These are phyloP conservation scores for Rhizomucor pusillus DNA, from an alignment of 371 early-diverging fungal genomes.

Conservation along the genomic window DNA sequence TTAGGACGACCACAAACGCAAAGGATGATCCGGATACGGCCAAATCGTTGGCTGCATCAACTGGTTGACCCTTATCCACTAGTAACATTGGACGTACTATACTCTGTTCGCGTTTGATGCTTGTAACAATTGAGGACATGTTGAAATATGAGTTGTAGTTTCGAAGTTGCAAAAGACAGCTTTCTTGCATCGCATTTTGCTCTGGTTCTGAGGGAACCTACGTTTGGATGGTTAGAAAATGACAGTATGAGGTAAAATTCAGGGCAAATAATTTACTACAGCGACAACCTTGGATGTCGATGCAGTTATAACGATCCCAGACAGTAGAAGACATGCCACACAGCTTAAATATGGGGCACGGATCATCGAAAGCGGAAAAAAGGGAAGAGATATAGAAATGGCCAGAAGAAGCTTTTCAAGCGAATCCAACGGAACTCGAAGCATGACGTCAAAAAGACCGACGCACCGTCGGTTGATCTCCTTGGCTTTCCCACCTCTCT, in stretches of 20 bases:
- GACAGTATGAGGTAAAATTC: too few species aligned
- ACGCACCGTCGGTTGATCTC: not conserved
- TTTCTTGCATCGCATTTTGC: too few species aligned
- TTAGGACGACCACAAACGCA: slow-evolving; percentile 17
- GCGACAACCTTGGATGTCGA: not conserved
- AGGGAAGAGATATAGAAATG: slow-evolving; percentile 4
- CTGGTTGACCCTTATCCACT: too few species aligned
- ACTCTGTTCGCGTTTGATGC: not conserved
- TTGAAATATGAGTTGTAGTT: too few species aligned
- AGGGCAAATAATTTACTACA: not conserved
- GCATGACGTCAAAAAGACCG: slow-evolving; percentile 4
- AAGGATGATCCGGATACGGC: slow-evolving; percentile 15
- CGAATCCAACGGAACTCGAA: not conserved
- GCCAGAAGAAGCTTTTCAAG: not conserved
- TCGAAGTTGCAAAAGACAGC: too few species aligned
- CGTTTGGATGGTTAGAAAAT: too few species aligned
- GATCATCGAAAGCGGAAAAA: slow-evolving; percentile 1
- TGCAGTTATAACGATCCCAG: too few species aligned
- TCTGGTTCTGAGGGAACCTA: too few species aligned
- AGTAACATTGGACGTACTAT: too few species aligned
- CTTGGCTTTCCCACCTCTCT: not conserved
- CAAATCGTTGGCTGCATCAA: slow-evolving; percentile 2
- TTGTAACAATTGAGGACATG: too few species aligned
- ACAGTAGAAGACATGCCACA: too few species aligned
- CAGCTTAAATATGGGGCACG: too few species aligned